Percentiles rank a stretch among this genome's conserved stretches.
phyloP scores from a whole-genome alignment of 768 basidiomycete species.

The Boletellus sp. region DNA sequence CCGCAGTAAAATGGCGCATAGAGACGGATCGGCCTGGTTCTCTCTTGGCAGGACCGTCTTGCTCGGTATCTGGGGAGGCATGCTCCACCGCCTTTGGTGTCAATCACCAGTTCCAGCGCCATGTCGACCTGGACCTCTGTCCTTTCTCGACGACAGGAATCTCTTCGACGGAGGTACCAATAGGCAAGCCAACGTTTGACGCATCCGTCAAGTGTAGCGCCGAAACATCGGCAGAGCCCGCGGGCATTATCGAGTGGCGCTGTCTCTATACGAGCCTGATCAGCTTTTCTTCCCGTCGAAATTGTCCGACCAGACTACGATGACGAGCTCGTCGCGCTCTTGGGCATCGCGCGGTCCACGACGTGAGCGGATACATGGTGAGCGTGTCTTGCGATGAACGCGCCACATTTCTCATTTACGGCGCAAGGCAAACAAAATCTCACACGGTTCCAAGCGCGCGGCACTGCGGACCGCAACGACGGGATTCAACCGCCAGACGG shows the following conservation, averaged over 20 bases:
- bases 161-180: conserved; percentile 31
- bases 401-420: conserved; percentile 88
- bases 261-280: conserved; percentile 76
- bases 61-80: conserved; percentile 42
- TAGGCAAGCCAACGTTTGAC: conserved; percentile 52
- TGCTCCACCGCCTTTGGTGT: conserved; percentile 23
- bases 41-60: conserved; percentile 34
- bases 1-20: conserved; percentile 75
- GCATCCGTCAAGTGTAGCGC: conserved; percentile 42
- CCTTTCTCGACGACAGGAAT: conserved; percentile 21
- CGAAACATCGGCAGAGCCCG: conserved; percentile 33
- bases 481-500: conserved; percentile 71
- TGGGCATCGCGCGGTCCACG: not conserved
- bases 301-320: conserved; percentile 82
- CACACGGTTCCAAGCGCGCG: conserved; percentile 70
- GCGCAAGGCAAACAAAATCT: conserved; percentile 59
- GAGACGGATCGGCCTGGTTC: conserved; percentile 48
- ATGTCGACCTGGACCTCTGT: conserved; percentile 7
- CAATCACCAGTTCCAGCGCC: conserved; percentile 47
- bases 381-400: conserved; percentile 64
- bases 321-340: conserved; percentile 76
- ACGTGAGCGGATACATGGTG: not conserved
- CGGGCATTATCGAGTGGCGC: conserved; percentile 31
- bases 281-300: conserved; percentile 73
- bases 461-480: conserved; percentile 78